Evolutionary conservation across 2,329 filamentous ascomycete genomes (phyloP).

Genomic region (Penicillium sp.): DNA sequence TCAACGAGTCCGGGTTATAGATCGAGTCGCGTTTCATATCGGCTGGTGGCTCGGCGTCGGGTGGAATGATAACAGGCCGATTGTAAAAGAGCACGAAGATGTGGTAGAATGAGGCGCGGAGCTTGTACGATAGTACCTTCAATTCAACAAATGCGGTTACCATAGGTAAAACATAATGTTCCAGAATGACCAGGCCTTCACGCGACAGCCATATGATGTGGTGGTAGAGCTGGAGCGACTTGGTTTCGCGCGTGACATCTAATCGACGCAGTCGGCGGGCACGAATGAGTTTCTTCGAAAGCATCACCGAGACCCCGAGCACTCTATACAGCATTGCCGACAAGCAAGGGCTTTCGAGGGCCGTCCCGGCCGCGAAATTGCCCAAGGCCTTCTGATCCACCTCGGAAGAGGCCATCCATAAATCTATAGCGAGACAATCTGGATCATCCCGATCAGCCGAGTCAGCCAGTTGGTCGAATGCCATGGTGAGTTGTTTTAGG

Average conservation of each 20-base stretch:
- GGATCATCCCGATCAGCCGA: slow-evolving; percentile 33
- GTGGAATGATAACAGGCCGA: slow-evolving; percentile 74
- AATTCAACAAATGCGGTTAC: slow-evolving; percentile 79
- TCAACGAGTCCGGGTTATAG: slow-evolving; percentile 41
- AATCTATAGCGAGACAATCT: slow-evolving; percentile 41
- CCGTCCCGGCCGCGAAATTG: slow-evolving; percentile 80
- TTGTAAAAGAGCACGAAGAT: slow-evolving; percentile 98
- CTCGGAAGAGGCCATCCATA: slow-evolving; percentile 89
- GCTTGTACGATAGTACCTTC: slow-evolving; percentile 87
- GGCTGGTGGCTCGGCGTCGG: slow-evolving; percentile 51
- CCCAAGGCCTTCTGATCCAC: slow-evolving; percentile 98
- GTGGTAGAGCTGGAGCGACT: slow-evolving; percentile 80
- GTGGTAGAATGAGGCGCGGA: slow-evolving; percentile 93
- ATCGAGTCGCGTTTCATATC: slow-evolving; percentile 46
- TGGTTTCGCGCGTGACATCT: slow-evolving; percentile 78
- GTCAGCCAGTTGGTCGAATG: slow-evolving; percentile 36
- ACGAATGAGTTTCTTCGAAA: slow-evolving; percentile 80
- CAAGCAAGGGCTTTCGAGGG: slow-evolving; percentile 77
- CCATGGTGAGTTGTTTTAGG: background rate
- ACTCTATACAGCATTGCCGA: slow-evolving; percentile 83
- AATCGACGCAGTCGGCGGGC: slow-evolving; percentile 82
- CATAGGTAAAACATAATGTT: slow-evolving; percentile 84
- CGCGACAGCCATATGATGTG: slow-evolving; percentile 96
- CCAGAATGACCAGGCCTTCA: slow-evolving; percentile 86
- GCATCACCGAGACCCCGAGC: slow-evolving; percentile 84